Base-by-base conservation (phyloP, 257 asterid species). In the Ballota nigra region DNA sequence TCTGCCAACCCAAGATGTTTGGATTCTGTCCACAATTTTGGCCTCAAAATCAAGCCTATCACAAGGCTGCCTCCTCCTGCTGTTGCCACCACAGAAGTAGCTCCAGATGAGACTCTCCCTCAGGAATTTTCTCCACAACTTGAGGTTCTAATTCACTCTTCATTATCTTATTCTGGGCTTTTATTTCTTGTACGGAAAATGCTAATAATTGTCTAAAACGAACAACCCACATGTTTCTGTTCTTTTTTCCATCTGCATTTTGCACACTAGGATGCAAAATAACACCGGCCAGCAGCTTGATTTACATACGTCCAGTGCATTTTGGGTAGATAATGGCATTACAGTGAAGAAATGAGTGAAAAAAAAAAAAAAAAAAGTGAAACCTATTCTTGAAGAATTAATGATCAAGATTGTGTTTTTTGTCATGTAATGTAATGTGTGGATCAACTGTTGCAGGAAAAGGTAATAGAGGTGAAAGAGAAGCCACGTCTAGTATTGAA, bases 401-500 rank as follows among this genome's bases (percentile, higher is more conserved):
- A 41, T 43, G 19, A 43, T 43, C 18, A 4, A 43, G 55, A 47
- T 47, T 47, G 55, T 16, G 16, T 45, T 5, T 13, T 12, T 4
- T 43, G 16, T 12, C 6, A 12, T 45, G 41, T 36, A 8, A 36
- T 36, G 43, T 36, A 9, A 15, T 45, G 53, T 45, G 5, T 26
- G 16, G 63, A 13, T 16, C 51, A 0, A 53, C 10, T 60, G 52
- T 43, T 19, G 41, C 68, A 73, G 87, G 22, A 22, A 52, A 65
- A 2, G 57, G 58, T 1, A 51, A 79, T 22, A 9, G 75, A 49
- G 11, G 81, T 43, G 43, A 83, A 68, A 45, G 8, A 75, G 28
- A 80, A 78, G 69, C 89, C 89, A 19, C 68, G 70, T 6, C 69
- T 85, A 8, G 84, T 85, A 33, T 57, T 85, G 79, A 85, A 83